Evolutionary conservation across 2,329 filamentous ascomycete species (phyloP).

Genomic region (Claviceps pazoutovae): DNA sequence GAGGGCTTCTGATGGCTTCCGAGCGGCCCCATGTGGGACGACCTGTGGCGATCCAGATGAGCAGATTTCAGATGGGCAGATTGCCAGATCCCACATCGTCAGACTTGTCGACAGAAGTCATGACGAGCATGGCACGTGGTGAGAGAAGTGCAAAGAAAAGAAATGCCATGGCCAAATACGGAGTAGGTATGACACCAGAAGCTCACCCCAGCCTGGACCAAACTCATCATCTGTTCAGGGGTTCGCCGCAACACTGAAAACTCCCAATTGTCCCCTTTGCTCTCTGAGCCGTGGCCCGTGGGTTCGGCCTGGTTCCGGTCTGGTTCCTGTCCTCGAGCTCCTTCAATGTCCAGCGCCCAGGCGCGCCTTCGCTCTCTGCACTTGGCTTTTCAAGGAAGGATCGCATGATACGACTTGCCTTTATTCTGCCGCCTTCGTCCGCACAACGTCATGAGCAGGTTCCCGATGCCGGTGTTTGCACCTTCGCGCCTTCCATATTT

Average conservation of each 20-base stretch:
- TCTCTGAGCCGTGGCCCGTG: not conserved
- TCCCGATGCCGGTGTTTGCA: no score
- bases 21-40: conserved; percentile 2
- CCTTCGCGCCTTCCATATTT: not conserved
- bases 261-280: not conserved
- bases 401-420: not conserved
- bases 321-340: not conserved
- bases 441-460: no score
- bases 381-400: not conserved
- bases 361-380: not conserved
- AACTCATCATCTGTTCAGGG: not conserved
- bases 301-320: not conserved
- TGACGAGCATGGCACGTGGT: conserved; percentile 1
- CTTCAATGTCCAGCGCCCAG: not conserved
- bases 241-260: not conserved
- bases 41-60: not conserved
- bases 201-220: not conserved
- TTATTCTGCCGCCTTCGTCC: not conserved
- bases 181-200: not conserved
- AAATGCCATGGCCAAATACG: not conserved
- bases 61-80: conserved; percentile 5
- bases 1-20: conserved; percentile 5
- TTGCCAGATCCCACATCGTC: conserved; percentile 2
- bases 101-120: conserved; percentile 5
- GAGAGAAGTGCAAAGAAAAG: not conserved